Evolutionary conservation across 495 filamentous ascomycete species (phyloP).

Genomic region (Penicillium ucsense): DNA sequence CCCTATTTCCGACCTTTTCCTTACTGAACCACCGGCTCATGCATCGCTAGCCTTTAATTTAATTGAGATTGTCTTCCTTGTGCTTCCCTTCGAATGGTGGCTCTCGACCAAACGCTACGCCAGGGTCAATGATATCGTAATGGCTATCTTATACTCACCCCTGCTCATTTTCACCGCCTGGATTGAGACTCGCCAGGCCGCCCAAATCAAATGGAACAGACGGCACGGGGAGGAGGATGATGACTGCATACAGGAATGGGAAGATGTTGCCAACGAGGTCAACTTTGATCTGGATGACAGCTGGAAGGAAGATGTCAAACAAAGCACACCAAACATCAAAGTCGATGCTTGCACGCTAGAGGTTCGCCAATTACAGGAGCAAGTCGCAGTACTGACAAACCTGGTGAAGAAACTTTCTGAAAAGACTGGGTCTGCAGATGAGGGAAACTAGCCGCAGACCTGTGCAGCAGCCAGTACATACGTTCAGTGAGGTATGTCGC

Average conservation of each 20-base stretch:
- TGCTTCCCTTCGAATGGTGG: conserved; percentile 95
- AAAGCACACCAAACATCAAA: conserved; percentile 68
- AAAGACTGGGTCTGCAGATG: not conserved
- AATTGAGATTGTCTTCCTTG: conserved; percentile 71
- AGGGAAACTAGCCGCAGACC: not conserved
- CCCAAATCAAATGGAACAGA: conserved; percentile 59
- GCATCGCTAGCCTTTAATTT: conserved; percentile 65
- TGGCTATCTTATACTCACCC: conserved; percentile 79
- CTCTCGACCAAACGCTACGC: conserved; percentile 58
- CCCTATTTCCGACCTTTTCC: not conserved
- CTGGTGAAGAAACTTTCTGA: conserved; percentile 37
- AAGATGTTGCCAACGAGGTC: conserved; percentile 60
- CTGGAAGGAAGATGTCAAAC: conserved; percentile 67
- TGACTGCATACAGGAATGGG: conserved; percentile 84
- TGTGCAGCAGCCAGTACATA: too few species aligned
- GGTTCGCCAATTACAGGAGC: conserved; percentile 54
- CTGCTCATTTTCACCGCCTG: conserved; percentile 70
- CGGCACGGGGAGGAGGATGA: conserved; percentile 81
- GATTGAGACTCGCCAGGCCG: conserved; percentile 62
- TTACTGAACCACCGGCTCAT: not conserved
- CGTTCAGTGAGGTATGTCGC: too few species aligned
- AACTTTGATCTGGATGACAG: conserved; percentile 74
- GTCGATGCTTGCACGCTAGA: conserved; percentile 59
- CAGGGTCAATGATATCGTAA: conserved; percentile 73
- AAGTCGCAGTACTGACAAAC: conserved; percentile 59